Base-by-base conservation (phyloP, 441 rosid genomes). In the Syzygium malaccense region DNA sequence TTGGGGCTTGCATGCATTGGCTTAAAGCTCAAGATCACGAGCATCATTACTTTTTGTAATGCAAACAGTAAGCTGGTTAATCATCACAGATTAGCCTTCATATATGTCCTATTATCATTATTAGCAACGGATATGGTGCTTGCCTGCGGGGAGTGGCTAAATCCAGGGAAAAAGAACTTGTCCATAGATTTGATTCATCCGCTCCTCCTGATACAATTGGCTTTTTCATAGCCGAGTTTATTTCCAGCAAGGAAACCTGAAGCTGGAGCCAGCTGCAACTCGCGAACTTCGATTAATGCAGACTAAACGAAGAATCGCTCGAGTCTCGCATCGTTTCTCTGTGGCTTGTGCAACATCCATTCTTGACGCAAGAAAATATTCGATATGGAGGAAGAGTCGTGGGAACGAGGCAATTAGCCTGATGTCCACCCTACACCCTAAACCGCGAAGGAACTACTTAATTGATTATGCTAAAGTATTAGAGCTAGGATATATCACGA, bases 141-240 rank as follows among this genome's bases (percentile, higher is more conserved):
- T 88, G 66, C 23, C 49, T 37, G 56, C 94, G 96, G 99, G 96
- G 97, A n/a, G 86, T 97, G 99, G 99, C 90, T 98, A 90, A 95
- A 94, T 91, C 96, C 99, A 2, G 98, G 4, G 99, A 98, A 88
- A 99, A 97, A 89, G 94, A 95, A 64, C 86, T 95, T 86, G 99
- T 98, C 91, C 99, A 97, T 92, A 95, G 98, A 91, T 98, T 98
- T 85, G 98, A 98, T 90, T 96, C 99, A 6, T 97, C 99, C 6
- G 91, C 98, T 88, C 88, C 95, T 33, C 95, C 97, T 23, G 98
- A 98, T 86, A 97, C 99, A 19, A 97, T 98, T 6, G 99, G 99
- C 11, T 98, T 98, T 92, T 98, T 97, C 93, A 96, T 98, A 86
- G 99, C 99, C 88, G 96, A 97, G 92, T 98, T 96, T 91, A 62